Evolutionary conservation across 2,329 filamentous ascomycete genomes (phyloP).

Genomic region (Diaporthe ampelina): DNA sequence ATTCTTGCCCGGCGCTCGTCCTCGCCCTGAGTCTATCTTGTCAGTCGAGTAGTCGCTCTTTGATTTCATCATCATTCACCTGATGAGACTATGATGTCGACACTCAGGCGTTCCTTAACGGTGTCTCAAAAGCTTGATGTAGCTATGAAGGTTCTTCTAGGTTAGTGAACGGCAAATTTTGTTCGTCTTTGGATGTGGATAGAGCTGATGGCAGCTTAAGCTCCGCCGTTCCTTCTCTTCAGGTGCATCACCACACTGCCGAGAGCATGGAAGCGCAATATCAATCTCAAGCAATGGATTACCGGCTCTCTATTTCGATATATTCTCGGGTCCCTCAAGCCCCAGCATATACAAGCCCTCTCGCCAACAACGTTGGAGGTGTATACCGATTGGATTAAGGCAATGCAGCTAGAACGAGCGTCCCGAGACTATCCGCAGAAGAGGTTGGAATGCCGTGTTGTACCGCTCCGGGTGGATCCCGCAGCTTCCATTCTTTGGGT

Average conservation of each 20-base stretch:
- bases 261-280: slow-evolving; percentile 7
- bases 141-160: background rate
- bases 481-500: slow-evolving; percentile 46
- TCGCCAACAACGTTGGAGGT: background rate
- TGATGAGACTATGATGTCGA: background rate
- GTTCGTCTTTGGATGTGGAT: background rate
- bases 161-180: background rate
- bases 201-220: background rate
- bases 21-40: background rate
- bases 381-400: background rate
- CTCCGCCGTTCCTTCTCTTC: background rate
- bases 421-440: background rate
- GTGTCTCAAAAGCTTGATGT: background rate
- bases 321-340: background rate
- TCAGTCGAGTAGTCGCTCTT: background rate
- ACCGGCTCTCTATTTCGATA: background rate
- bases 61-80: background rate
- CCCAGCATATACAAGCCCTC: background rate
- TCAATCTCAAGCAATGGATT: background rate
- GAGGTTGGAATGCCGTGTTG: background rate
- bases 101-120: background rate
- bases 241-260: background rate
- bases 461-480: background rate
- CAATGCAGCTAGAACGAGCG: background rate
- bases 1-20: background rate